Conservation (phyloP, 371 early-diverging fungal genomes). For the Mortierella sp. region DNA sequence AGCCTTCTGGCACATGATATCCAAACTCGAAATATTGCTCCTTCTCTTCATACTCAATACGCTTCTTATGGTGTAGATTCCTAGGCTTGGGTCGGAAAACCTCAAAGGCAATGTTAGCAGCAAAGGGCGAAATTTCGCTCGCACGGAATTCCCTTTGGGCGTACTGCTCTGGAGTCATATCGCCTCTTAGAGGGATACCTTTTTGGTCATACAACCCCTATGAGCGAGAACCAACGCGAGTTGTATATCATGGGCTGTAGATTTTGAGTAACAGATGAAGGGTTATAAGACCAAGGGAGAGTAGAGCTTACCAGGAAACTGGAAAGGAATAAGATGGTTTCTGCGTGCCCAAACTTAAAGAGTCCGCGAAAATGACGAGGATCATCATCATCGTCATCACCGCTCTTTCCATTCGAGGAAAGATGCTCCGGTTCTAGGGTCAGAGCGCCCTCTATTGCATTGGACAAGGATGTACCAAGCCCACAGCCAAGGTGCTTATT, state of each 20-base stretch:
- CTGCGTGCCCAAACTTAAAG: slow-evolving; percentile 53
- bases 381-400: slow-evolving; percentile 28
- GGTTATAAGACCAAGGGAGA: background rate
- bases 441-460: slow-evolving; percentile 27
- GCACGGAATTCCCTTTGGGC: slow-evolving; percentile 22
- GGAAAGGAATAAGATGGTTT: slow-evolving; percentile 47
- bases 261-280: background rate
- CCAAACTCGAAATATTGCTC: too few species aligned
- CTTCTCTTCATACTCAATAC: background rate
- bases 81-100: slow-evolving; percentile 24
- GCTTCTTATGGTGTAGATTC: background rate
- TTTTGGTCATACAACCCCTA: slow-evolving; percentile 27
- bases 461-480: slow-evolving; percentile 20
- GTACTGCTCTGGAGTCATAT: slow-evolving; percentile 35
- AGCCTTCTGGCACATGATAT: background rate
- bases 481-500: slow-evolving; percentile 42
- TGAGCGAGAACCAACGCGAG: background rate
- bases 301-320: slow-evolving; percentile 32
- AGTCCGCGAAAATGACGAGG: slow-evolving; percentile 11
- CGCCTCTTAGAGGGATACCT: slow-evolving; percentile 8
- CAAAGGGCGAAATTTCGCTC: slow-evolving; percentile 31
- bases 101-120: slow-evolving; percentile 42
- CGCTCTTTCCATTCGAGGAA: background rate
- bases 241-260: background rate
- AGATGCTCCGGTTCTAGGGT: background rate